A percentile compares a stretch with the other conserved stretches of the same genome.
Evolutionary conservation across 495 filamentous ascomycete genomes (phyloP).

Genomic region (Jackrogersella minutella): DNA sequence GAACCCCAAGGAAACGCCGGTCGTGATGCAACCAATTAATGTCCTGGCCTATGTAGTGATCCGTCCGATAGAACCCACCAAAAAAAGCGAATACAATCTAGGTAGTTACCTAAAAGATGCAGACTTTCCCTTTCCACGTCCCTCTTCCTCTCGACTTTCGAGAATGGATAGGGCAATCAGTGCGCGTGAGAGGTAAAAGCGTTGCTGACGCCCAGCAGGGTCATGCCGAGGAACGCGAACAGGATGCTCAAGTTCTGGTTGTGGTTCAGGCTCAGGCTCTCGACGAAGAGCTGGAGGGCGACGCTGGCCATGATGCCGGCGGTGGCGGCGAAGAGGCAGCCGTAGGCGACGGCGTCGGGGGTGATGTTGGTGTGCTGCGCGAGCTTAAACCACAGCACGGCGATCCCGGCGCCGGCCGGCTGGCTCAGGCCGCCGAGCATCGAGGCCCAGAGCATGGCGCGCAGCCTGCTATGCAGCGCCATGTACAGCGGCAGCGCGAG

Average conservation of each 20-base stretch:
- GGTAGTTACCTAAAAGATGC: too few species aligned
- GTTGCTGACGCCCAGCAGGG: constrained; percentile 82
- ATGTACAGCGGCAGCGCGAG: constrained; percentile 92
- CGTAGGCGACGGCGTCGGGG: constrained; percentile 78
- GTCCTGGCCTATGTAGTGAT: too few species aligned
- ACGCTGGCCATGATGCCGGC: constrained; percentile 96
- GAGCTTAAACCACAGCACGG: constrained; percentile 81
- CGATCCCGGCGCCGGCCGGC: constrained; percentile 83
- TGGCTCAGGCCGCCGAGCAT: constrained; percentile 87
- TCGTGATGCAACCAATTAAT: too few species aligned
- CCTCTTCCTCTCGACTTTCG: not conserved
- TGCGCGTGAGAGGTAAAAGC: constrained; percentile 71
- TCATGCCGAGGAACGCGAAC: constrained; percentile 92
- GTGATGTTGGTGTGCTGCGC: constrained; percentile 59
- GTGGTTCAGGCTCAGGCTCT: constrained; percentile 84
- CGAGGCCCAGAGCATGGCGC: constrained; percentile 84
- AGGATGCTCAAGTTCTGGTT: constrained; percentile 78
- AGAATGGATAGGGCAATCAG: constrained; percentile 2
- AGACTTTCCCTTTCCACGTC: not conserved
- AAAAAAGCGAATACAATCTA: too few species aligned
- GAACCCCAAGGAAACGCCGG: too few species aligned
- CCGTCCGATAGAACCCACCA: too few species aligned
- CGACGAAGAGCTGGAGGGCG: constrained; percentile 85
- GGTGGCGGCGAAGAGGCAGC: constrained; percentile 86
- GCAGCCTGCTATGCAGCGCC: constrained; percentile 75